Conservation (phyloP, 306 rosid genomes). For the Vigna reflexopilosa region DNA sequence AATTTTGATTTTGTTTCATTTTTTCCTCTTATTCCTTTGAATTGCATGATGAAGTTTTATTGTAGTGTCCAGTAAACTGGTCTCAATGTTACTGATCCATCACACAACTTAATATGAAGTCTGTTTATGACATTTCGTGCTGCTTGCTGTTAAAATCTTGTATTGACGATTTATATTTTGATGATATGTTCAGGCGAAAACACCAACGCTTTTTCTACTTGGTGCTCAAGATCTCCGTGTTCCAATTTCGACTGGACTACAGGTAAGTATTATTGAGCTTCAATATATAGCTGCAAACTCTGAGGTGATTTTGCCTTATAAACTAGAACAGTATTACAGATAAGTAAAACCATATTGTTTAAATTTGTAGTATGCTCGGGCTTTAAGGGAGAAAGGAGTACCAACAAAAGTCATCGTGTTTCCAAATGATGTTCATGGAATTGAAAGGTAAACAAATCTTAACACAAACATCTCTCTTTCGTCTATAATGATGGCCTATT, state of each 20-base stretch:
- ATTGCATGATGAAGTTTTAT: slow-evolving; percentile 4
- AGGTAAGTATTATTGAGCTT: slow-evolving; percentile 49
- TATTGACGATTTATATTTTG: slow-evolving; percentile 29
- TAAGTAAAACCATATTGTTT: slow-evolving; percentile 36
- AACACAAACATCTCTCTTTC: slow-evolving; percentile 10
- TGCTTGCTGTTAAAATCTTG: slow-evolving; percentile 28
- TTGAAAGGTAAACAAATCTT: slow-evolving; percentile 69
- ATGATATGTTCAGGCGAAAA: slow-evolving; percentile 73
- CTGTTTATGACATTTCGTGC: not conserved
- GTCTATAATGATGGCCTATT: not conserved
- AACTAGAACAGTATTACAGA: slow-evolving; percentile 9
- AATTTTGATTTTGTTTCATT: slow-evolving; percentile 22
- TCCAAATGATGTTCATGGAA: slow-evolving; percentile 78
- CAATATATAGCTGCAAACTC: not conserved
- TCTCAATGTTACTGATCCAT: slow-evolving; percentile 12
- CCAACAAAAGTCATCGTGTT: slow-evolving; percentile 70
- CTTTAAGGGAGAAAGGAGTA: slow-evolving; percentile 82
- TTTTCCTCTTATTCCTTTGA: slow-evolving; percentile 13
- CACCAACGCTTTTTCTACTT: slow-evolving; percentile 84
- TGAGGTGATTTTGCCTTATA: slow-evolving; percentile 24
- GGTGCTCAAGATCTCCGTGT: slow-evolving; percentile 97
- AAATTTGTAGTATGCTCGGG: slow-evolving; percentile 79
- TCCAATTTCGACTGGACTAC: slow-evolving; percentile 60
- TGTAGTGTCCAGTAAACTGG: not conserved
- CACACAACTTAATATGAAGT: not conserved